These are phyloP conservation scores for Xylariaceae sp. DNA, from an alignment of 2,329 filamentous ascomycete genomes.

Conservation along the genomic window DNA sequence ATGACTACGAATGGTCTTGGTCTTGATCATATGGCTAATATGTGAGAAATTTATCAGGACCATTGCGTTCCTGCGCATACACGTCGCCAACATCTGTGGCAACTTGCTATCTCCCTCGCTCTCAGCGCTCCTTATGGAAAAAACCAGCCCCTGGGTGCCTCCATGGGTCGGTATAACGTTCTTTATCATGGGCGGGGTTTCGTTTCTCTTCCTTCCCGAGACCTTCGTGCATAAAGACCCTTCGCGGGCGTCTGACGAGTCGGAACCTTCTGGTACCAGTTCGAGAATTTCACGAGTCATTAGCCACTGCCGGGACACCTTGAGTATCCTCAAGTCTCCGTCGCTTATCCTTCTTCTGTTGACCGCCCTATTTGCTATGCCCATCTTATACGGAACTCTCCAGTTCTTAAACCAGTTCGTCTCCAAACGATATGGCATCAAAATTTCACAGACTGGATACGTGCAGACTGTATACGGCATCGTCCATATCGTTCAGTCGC, in stretches of 20 bases:
- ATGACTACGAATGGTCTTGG: not conserved
- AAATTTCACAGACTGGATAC: slow-evolving; percentile 41
- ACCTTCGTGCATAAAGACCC: slow-evolving; percentile 24
- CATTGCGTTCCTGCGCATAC: slow-evolving; percentile 55
- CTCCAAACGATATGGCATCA: slow-evolving; percentile 40
- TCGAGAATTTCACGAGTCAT: slow-evolving; percentile 22
- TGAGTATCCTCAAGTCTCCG: slow-evolving; percentile 35
- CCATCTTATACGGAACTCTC: slow-evolving; percentile 28
- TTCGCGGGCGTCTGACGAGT: not conserved
- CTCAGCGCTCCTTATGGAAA: slow-evolving; percentile 38
- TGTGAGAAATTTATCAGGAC: slow-evolving; percentile 35
- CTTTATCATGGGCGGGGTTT: slow-evolving; percentile 21
- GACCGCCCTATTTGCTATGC: slow-evolving; percentile 26
- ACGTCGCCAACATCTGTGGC: slow-evolving; percentile 58
- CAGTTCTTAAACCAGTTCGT: slow-evolving; percentile 41
- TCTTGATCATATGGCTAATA: not conserved
- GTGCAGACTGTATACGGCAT: slow-evolving; percentile 39
- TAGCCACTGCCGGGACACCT: slow-evolving; percentile 32
- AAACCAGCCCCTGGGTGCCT: slow-evolving; percentile 36
- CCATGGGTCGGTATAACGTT: slow-evolving; percentile 30
- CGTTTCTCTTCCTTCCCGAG: slow-evolving; percentile 39
- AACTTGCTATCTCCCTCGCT: slow-evolving; percentile 36
- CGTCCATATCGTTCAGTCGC: slow-evolving; percentile 34
- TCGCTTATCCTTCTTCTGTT: slow-evolving; percentile 36
- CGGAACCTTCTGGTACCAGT: slow-evolving; percentile 2